A percentile compares a stretch with the other conserved stretches of the same genome.
Conservation (phyloP, 2,329 filamentous ascomycete species). For the Verticillium alfalfae region DNA sequence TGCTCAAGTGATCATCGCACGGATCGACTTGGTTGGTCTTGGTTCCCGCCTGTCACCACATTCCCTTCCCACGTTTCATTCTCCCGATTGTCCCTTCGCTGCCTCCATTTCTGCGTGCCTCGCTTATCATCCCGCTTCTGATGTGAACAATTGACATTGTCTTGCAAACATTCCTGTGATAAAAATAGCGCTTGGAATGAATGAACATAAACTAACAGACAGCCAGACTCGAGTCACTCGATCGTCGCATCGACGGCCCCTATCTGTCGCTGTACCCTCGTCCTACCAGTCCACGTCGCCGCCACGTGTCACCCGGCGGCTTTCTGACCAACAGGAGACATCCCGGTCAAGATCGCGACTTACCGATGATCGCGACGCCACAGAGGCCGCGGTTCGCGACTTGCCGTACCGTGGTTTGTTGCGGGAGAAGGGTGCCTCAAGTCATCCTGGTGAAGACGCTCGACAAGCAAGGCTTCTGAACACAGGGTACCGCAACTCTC, state of each 20-base stretch:
- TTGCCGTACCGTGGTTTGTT: conserved; percentile 34
- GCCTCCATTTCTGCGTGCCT: conserved; percentile 8
- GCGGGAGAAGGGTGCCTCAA: conserved; percentile 36
- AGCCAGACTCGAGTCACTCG: conserved; percentile 42
- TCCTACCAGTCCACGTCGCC: conserved; percentile 44
- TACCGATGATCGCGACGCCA: conserved; percentile 33
- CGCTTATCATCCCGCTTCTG: background rate
- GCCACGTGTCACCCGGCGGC: conserved; percentile 42
- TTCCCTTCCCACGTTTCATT: conserved; percentile 1
- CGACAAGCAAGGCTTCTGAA: conserved; percentile 25
- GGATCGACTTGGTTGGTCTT: background rate
- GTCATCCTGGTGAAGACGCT: conserved; percentile 29
- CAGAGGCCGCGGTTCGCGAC: conserved; percentile 33
- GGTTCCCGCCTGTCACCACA: background rate
- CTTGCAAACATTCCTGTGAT: background rate
- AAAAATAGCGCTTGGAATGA: conserved; percentile 1
- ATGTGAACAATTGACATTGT: background rate
- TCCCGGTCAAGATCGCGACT: conserved; percentile 29
- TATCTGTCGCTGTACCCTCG: conserved; percentile 45
- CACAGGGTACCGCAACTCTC: conserved; percentile 30
- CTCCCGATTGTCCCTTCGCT: conserved; percentile 2
- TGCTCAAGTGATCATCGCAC: background rate
- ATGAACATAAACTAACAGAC: conserved; percentile 14
- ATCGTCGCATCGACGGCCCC: conserved; percentile 42
- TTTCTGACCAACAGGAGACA: conserved; percentile 52